phyloP scores from a whole-genome alignment of 2,329 filamentous ascomycete species.

The Purpureocillium takamizusanense region DNA sequence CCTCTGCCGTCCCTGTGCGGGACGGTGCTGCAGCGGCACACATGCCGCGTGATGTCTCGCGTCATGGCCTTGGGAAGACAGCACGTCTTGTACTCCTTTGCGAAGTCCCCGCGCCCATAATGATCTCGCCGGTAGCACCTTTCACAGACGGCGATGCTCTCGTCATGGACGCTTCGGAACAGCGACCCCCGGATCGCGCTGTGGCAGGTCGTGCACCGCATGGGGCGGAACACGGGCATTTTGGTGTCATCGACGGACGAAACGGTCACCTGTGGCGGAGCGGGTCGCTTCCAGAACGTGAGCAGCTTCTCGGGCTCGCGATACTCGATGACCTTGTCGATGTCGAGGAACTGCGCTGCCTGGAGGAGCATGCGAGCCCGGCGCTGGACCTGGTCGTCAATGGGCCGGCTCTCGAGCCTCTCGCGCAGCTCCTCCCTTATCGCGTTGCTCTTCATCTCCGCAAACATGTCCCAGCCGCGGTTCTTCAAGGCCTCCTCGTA shows the following conservation, averaged over 20 bases:
- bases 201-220: slow-evolving; percentile 10
- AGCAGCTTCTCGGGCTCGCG: slow-evolving; percentile 13
- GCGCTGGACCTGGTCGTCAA: slow-evolving; percentile 6
- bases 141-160: slow-evolving; percentile 18
- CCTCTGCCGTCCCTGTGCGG: slow-evolving; percentile 11
- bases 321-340: slow-evolving; percentile 28
- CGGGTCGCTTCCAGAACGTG: slow-evolving; percentile 15
- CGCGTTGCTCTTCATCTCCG: slow-evolving; percentile 12
- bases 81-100: slow-evolving; percentile 24
- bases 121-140: slow-evolving; percentile 20
- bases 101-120: slow-evolving; percentile 16
- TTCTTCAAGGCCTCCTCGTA: slow-evolving; percentile 12
- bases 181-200: slow-evolving; percentile 12
- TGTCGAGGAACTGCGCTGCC: slow-evolving; percentile 23
- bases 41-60: slow-evolving; percentile 11
- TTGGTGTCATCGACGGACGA: slow-evolving; percentile 4
- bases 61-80: slow-evolving; percentile 16
- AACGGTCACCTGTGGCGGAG: slow-evolving; percentile 14
- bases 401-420: slow-evolving; percentile 2
- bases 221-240: slow-evolving; percentile 11
- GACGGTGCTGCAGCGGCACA: slow-evolving; percentile 15
- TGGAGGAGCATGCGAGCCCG: slow-evolving; percentile 22
- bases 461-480: slow-evolving; percentile 13
- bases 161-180: slow-evolving; percentile 10
- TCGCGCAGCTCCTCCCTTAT: slow-evolving; percentile 7